These are phyloP conservation scores for Morella rubra DNA, from an alignment of 306 rosid species.

Conservation along the genomic window DNA sequence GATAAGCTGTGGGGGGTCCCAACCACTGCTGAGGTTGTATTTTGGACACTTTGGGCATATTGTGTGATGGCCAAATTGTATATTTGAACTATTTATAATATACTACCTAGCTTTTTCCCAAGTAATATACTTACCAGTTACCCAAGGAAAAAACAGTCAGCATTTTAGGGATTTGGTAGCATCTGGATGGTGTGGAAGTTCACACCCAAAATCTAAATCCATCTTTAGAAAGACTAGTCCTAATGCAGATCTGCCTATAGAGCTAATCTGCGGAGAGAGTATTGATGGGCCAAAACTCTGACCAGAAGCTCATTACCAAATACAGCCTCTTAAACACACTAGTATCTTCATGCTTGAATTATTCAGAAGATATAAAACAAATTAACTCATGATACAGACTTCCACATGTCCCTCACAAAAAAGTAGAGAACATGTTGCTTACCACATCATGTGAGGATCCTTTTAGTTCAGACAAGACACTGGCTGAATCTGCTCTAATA, in stretches of 20 bases:
- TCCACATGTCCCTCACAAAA: slow-evolving; percentile 13
- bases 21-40: too few species aligned
- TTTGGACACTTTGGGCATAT: too few species aligned
- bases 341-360: background rate
- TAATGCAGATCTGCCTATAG: background rate
- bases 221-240: background rate
- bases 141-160: background rate
- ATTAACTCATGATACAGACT: slow-evolving; percentile 2
- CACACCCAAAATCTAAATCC: background rate
- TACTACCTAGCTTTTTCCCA: too few species aligned
- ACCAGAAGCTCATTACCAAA: background rate
- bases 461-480: slow-evolving; percentile 74
- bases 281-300: background rate
- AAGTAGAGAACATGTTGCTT: slow-evolving; percentile 25
- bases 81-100: too few species aligned
- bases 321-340: background rate
- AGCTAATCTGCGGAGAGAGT: background rate
- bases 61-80: too few species aligned
- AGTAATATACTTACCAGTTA: too few species aligned
- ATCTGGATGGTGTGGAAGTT: background rate
- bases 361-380: background rate
- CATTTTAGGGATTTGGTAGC: background rate
- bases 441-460: slow-evolving; percentile 97
- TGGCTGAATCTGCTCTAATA: slow-evolving; percentile 89
- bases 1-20: too few species aligned